Evolutionary conservation across 2,329 filamentous ascomycete genomes (phyloP).

Genomic region (Pseudogymnoascus sp.): DNA sequence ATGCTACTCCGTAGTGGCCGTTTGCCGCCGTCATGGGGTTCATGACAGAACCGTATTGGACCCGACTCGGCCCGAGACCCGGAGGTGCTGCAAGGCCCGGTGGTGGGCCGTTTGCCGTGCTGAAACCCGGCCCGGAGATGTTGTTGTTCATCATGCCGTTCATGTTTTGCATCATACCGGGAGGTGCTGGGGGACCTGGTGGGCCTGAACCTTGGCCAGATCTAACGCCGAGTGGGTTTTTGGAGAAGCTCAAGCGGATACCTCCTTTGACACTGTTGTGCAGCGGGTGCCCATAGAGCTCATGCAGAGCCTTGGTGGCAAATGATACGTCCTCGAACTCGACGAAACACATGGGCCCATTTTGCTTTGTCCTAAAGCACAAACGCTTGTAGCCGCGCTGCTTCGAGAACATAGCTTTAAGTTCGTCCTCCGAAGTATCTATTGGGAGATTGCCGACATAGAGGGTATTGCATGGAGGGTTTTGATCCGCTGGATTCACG

Average conservation of each 20-base stretch:
- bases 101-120: slow-evolving; percentile 55
- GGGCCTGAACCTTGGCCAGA: slow-evolving; percentile 51
- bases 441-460: slow-evolving; percentile 96
- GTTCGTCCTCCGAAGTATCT: slow-evolving; percentile 88
- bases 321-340: slow-evolving; percentile 93
- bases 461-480: slow-evolving; percentile 93
- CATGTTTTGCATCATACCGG: slow-evolving; percentile 43
- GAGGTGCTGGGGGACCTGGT: slow-evolving; percentile 34
- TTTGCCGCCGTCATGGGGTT: slow-evolving; percentile 19
- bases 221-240: slow-evolving; percentile 90
- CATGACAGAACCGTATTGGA: slow-evolving; percentile 21
- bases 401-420: slow-evolving; percentile 88
- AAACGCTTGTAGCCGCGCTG: slow-evolving; percentile 92
- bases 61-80: slow-evolving; percentile 42
- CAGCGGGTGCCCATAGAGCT: slow-evolving; percentile 77
- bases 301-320: slow-evolving; percentile 82
- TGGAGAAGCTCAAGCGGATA: slow-evolving; percentile 92
- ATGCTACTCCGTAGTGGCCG: slow-evolving; percentile 17
- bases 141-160: slow-evolving; percentile 45
- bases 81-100: slow-evolving; percentile 73
- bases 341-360: slow-evolving; percentile 97
- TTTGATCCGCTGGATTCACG: slow-evolving; percentile 89
- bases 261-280: slow-evolving; percentile 92
- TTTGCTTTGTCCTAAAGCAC: slow-evolving; percentile 89
- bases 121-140: slow-evolving; percentile 23